Conservation (phyloP, 2,329 filamentous ascomycete genomes). For the Colletotrichum plurivorum region DNA sequence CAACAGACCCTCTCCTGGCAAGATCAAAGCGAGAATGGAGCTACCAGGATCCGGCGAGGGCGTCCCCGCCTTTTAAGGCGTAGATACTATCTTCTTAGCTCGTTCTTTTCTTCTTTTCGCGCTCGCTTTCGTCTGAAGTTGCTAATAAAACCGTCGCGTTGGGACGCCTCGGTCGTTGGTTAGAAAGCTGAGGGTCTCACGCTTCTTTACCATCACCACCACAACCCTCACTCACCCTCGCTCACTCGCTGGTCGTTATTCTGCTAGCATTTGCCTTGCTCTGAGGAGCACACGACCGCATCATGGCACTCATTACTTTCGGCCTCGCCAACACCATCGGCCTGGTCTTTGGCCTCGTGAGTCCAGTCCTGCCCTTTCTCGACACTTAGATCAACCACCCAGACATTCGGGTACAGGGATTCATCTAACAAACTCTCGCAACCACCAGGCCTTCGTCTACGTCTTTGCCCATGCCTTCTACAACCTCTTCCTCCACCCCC, state of each 20-base stretch:
- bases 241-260: too few relatives aligned
- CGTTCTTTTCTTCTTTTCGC: not conserved
- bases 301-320: slow-evolving; percentile 25
- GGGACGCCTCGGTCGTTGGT: slow-evolving; percentile 1
- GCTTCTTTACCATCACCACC: not conserved
- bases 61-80: slow-evolving; percentile 22
- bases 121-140: slow-evolving; percentile 26
- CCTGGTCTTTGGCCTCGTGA: slow-evolving; percentile 18
- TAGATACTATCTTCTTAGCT: slow-evolving; percentile 5
- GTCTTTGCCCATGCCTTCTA: slow-evolving; percentile 41
- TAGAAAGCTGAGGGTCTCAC: not conserved
- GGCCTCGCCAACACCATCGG: slow-evolving; percentile 25
- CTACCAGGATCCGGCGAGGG: not conserved
- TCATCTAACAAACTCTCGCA: slow-evolving; percentile 11
- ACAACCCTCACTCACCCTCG: not conserved
- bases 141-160: slow-evolving; percentile 13
- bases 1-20: not conserved
- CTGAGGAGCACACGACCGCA: not conserved
- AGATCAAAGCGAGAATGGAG: not conserved
- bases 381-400: not conserved
- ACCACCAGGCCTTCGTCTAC: slow-evolving; percentile 16
- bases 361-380: not conserved
- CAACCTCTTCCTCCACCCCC: slow-evolving; percentile 49
- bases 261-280: too few relatives aligned
- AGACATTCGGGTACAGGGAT: too few relatives aligned